A percentile compares a stretch with the other conserved stretches of the same genome.
Evolutionary conservation across 2,329 filamentous ascomycete species (phyloP).

Genomic region (Ilyonectria mors-panacis): DNA sequence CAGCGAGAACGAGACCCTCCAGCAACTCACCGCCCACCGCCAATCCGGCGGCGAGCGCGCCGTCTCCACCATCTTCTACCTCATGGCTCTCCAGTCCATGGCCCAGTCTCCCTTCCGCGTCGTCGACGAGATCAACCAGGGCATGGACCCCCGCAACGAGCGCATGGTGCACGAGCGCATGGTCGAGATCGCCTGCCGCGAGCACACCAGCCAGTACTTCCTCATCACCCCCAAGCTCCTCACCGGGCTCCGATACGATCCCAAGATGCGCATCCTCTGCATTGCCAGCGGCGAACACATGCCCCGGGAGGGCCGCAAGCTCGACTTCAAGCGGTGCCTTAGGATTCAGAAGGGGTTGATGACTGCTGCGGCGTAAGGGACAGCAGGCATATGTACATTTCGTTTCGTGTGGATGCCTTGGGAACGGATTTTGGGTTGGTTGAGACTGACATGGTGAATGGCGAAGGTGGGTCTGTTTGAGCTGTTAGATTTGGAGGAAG

Average conservation of each 20-base stretch:
- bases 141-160: constrained; percentile 99
- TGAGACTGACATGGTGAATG: not conserved
- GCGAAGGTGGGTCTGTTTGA: not conserved
- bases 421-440: not conserved
- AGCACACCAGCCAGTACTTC: constrained; percentile 90
- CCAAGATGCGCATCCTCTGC: constrained; percentile 92
- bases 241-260: constrained; percentile 86
- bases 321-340: constrained; percentile 66
- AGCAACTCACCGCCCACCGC: constrained; percentile 89
- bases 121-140: constrained; percentile 99
- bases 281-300: constrained; percentile 90
- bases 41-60: constrained; percentile 97
- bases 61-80: constrained; percentile 98
- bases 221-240: constrained; percentile 97
- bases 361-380: constrained; percentile 48
- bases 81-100: constrained; percentile 96
- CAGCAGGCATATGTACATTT: not conserved
- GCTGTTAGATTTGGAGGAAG: not conserved
- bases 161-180: constrained; percentile 98
- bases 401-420: too few relatives aligned
- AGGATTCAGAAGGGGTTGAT: constrained; percentile 59
- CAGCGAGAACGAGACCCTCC: constrained; percentile 85
- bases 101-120: constrained; percentile 97
- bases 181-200: constrained; percentile 95
- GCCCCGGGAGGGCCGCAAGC: constrained; percentile 66